Evolutionary conservation across 2,329 filamentous ascomycete species (phyloP).

Genomic region (Colletotrichum sp.): DNA sequence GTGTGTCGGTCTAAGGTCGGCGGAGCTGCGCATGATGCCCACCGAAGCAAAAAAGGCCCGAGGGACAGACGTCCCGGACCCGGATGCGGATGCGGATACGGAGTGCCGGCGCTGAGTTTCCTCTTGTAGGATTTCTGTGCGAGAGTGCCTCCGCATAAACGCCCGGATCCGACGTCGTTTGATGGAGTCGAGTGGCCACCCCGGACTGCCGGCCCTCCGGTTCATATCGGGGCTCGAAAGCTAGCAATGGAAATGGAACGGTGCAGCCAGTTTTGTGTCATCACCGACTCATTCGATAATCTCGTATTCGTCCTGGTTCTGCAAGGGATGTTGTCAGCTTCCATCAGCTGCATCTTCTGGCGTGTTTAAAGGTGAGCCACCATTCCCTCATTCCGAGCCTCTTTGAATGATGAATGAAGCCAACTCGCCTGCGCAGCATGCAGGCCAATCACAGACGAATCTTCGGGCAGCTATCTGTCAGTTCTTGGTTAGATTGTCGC

Average conservation of each 20-base stretch:
- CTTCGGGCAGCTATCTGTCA: neutral
- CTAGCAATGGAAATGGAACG: neutral
- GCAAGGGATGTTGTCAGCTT: neutral
- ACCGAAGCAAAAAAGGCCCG: neutral
- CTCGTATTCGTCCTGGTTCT: neutral
- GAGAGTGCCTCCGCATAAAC: neutral
- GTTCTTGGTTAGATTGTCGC: neutral
- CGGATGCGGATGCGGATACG: conserved; percentile 17
- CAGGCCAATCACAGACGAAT: neutral
- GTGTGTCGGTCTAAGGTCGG: neutral
- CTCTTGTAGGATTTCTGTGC: neutral
- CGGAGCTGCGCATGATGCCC: neutral
- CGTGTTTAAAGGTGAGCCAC: neutral
- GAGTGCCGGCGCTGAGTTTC: neutral
- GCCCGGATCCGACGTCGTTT: neutral
- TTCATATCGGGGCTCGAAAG: neutral
- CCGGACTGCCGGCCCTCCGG: neutral
- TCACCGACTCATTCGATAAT: neutral
- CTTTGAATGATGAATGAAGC: neutral
- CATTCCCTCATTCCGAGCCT: neutral
- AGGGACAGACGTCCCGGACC: neutral
- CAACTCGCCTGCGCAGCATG: neutral
- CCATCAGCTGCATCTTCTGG: neutral
- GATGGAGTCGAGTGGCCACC: neutral
- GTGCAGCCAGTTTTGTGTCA: neutral